Evolutionary conservation across 768 basidiomycete species (phyloP).

Genomic region (Macrolepiota albuminosa): DNA sequence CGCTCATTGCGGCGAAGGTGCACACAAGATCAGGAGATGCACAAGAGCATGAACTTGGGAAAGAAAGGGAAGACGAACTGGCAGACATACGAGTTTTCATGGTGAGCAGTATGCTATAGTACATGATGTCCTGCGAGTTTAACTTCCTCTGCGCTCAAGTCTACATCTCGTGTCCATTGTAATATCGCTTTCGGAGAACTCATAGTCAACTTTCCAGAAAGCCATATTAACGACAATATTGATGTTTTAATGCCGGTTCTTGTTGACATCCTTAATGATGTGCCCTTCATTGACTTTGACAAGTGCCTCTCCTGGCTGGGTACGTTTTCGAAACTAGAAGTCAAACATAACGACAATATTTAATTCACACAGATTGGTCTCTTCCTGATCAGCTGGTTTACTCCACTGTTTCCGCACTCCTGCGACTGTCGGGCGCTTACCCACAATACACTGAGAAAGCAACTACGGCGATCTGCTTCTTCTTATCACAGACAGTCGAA

Average conservation of each 20-base stretch:
- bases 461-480: constrained; percentile 55
- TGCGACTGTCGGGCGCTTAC: constrained; percentile 58
- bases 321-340: constrained; percentile 22
- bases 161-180: constrained; percentile 68
- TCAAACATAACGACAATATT: background rate
- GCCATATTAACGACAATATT: constrained; percentile 45
- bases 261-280: constrained; percentile 62
- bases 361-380: constrained; percentile 64
- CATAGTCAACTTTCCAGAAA: constrained; percentile 56
- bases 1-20: constrained; percentile 59
- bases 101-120: constrained; percentile 7
- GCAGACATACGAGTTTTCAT: constrained; percentile 39
- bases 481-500: constrained; percentile 53
- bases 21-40: constrained; percentile 35
- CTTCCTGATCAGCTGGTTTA: constrained; percentile 81
- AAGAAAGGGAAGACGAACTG: constrained; percentile 20
- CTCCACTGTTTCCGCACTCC: constrained; percentile 71
- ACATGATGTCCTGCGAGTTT: constrained; percentile 3
- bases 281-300: constrained; percentile 76
- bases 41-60: constrained; percentile 23
- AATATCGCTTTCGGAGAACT: constrained; percentile 83
- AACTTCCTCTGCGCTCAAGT: constrained; percentile 30
- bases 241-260: constrained; percentile 55
- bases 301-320: constrained; percentile 77
- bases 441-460: constrained; percentile 43